Evolutionary conservation across 179 eudicot genomes (phyloP), one percentile per base, ranked within the genome.

Genomic region (Heliamphora pulchella): DNA sequence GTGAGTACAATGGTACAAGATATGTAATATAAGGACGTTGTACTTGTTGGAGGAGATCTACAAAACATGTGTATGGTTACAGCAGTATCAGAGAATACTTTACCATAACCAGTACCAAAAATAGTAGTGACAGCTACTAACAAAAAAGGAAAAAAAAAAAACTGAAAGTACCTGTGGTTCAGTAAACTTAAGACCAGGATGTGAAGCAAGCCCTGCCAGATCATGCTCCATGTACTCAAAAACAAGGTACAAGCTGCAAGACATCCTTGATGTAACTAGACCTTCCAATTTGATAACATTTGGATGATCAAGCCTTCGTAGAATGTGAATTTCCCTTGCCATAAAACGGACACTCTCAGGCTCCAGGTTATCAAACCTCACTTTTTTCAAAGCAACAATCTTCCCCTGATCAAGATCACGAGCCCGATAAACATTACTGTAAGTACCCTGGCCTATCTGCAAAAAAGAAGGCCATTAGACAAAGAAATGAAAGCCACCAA

Each of bases 391-490:
- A 64, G 97, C 97, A 79, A 93, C 97, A 80, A 93, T 88, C 86
- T 90, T 91, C 78, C 90, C 88, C 46, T 87, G 82, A 75, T 91
- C 96, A 71, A 93, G 91, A 86, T 93, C 97, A 17, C 96, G 97
- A 83, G 96, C 97, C 74, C 96, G 91, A 73, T 90, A 93, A 41
- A 93, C 97, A 86, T 89, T 93, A 79, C 97, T 93, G 80, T 93
- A 93, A 43, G 96, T 93, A 48, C 97, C 97, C 84, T 93, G 97
- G 63, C 97, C 97, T 89, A 93, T 91, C 97, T 93, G 90, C 71
- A 68, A 69, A 79, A 73, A 80, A 81, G 43, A 61, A 81, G 69
- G 48, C 72, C 75, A 70, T 59, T 61, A 80, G 67, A 46, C 70
- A 48, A 11, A 68, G 58, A 78, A 80, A 66, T 57, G 44, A 82